Base-by-base conservation (phyloP, 2,329 filamentous ascomycete genomes). In the Zarea fungicola region DNA sequence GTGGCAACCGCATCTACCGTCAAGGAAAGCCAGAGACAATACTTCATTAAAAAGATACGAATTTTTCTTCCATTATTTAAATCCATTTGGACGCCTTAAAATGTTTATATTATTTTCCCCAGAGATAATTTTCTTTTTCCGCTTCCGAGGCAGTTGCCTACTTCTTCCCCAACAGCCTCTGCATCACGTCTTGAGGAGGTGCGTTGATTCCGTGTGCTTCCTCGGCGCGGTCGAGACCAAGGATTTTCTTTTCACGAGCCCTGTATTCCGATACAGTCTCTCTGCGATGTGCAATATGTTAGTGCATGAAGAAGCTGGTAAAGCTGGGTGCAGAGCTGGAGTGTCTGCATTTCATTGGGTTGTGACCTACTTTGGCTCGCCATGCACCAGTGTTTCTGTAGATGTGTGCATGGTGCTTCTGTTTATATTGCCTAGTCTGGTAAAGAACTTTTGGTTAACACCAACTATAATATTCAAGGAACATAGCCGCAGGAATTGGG, bases 161-260 rank as follows among this genome's bases (percentile, higher is more conserved):
- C n/a, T n/a, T n/a, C 34, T 46, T 32, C 34, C 43, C 25, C 25
- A 46, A 8, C 34, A 47, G 44, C n/a, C 44, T 32, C 25, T 47
- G 19, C 8, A 40, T 41, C n/a, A 40, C 26, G 3, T 36, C 44
- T 8, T 32, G 36, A 5, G 44, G 26, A 4, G 44, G 44, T 8
- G 44, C 44, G 16, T 34, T 21, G 10, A 34, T 6, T 6, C 44
- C 44, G 8, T 47, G 29, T 32, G 23, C 25, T 25, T 47, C 44
- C 21, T 47, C 44, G n/a, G 44, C 44, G 18, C 44, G 44, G 8
- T 19, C 9, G 14, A 40, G 26, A 8, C 44, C 44, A 14, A 47
- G 35, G 5, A 23, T 39, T 11, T 10, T 31, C 26, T 47, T 47
- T 26, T 47, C 35, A 7, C 4, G 28, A 7, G 26, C 21, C 25